Base-by-base conservation (phyloP, 768 basidiomycete genomes). In the Tricholoma matsutake region DNA sequence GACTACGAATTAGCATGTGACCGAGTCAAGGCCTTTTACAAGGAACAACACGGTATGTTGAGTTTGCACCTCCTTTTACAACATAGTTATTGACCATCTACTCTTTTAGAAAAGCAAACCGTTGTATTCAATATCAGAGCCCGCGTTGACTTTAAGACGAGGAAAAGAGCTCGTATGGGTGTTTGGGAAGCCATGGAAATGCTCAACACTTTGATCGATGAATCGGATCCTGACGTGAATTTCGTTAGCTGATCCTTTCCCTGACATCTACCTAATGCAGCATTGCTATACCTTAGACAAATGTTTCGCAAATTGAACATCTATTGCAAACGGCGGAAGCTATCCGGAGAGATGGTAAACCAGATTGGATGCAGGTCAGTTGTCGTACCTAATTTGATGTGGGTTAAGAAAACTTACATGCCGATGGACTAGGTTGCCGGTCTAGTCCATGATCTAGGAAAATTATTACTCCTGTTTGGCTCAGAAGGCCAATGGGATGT, bases 401-500 rank as follows among this genome's bases (percentile, higher is more conserved):
- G 47, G 18, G 6, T 18, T 32, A 31, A 47, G 2, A 25, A 25
- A 1, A 3, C 22, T 25, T 25, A 25, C 22, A 25, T 25, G 22
- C 22, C 22, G 22, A 25, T 25, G 2, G n/a, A 25, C 3, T 18
- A 57, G 56, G 83, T 93, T 59, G 85, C 90, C 31, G 93, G 93
- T 3, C 83, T 95, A 18, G 82, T 94, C 41, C 94, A 96, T 68
- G 94, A 96, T 72, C 84, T 96, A 52, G 94, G 94, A 57, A 96
- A 96, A 72, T 81, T 96, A 4, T 75, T 96, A 13, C 84, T 87
- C 71, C 81, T 96, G 64, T 94, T 93, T 70, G 90, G 87, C 29
- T 90, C 91, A 2, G 80, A 92, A 70, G 94, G 94, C 6, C 94
- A 96, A 75, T 96, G 94, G 94, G 94, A 94, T 63, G 94, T 96